Evolutionary conservation across 1,284 basidiomycete species (phyloP).

Genomic region (Boletus albobrunnescens): DNA sequence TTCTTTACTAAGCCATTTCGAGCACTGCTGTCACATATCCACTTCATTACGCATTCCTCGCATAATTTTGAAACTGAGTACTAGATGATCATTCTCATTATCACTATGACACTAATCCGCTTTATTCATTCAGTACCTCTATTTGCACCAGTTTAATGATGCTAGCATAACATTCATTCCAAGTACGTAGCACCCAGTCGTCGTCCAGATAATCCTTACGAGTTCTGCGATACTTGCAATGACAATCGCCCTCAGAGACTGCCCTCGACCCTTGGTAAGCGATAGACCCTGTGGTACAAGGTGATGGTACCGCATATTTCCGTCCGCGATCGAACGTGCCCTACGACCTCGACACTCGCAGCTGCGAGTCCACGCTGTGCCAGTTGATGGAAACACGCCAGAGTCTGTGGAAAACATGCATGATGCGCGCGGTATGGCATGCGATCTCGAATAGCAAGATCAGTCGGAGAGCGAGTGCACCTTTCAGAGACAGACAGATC

Average conservation of each 20-base stretch:
- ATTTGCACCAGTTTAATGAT: conserved; percentile 30
- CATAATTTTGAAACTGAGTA: conserved; percentile 34
- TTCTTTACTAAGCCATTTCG: conserved; percentile 18
- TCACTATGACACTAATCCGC: conserved; percentile 34
- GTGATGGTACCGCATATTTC: background rate
- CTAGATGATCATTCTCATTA: conserved; percentile 32
- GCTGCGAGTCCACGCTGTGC: conserved; percentile 2
- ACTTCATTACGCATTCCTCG: conserved; percentile 32
- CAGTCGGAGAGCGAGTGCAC: too few relatives aligned
- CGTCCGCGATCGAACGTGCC: background rate
- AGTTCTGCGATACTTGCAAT: conserved; percentile 8
- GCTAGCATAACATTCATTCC: conserved; percentile 25
- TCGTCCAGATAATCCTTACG: conserved; percentile 13
- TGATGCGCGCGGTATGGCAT: conserved; percentile 17
- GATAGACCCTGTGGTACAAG: conserved; percentile 9
- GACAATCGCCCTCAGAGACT: conserved; percentile 1
- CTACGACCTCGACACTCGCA: conserved; percentile 5
- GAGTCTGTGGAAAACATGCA: conserved; percentile 16
- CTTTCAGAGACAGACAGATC: conserved; percentile 11
- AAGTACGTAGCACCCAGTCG: conserved; percentile 17
- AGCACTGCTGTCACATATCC: conserved; percentile 36
- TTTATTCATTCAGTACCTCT: conserved; percentile 30
- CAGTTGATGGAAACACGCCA: conserved; percentile 8
- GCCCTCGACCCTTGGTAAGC: conserved; percentile 25
- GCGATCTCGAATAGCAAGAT: too few relatives aligned